Evolutionary conservation across 306 rosid species (phyloP).

Genomic region (Lupinus albus): DNA sequence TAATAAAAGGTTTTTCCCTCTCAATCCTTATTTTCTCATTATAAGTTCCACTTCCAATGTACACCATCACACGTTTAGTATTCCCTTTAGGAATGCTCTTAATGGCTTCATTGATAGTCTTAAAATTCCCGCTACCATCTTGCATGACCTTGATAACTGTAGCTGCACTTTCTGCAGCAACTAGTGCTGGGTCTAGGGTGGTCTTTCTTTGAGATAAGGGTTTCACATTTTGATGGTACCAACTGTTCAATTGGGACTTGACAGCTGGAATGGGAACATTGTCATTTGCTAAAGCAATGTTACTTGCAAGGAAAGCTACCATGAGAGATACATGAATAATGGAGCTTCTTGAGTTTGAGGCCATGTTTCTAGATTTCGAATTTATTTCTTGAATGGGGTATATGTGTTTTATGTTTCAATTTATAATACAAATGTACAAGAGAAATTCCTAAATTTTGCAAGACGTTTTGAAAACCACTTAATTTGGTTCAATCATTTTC

Average conservation of each 20-base stretch:
- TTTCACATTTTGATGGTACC: conserved; percentile 50
- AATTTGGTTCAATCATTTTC: conserved; percentile 16
- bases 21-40: conserved; percentile 50
- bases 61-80: conserved; percentile 51
- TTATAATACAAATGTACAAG: background rate
- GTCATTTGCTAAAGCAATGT: conserved; percentile 41
- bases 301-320: background rate
- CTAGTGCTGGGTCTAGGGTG: conserved; percentile 47
- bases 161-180: conserved; percentile 44
- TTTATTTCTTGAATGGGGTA: background rate
- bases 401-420: conserved; percentile 10
- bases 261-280: conserved; percentile 32
- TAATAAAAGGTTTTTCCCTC: conserved; percentile 45
- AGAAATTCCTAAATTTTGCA: background rate
- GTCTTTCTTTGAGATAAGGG: background rate
- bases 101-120: conserved; percentile 53
- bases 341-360: conserved; percentile 25
- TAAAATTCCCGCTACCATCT: conserved; percentile 59
- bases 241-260: conserved; percentile 29
- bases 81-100: conserved; percentile 55
- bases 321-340: conserved; percentile 20
- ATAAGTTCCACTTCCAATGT: conserved; percentile 60
- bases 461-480: background rate
- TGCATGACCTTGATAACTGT: conserved; percentile 50
- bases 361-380: conserved; percentile 27